These are phyloP conservation scores for Jamesozyma jinghongensis DNA, from an alignment of 805 yeast species.

Conservation along the genomic window DNA sequence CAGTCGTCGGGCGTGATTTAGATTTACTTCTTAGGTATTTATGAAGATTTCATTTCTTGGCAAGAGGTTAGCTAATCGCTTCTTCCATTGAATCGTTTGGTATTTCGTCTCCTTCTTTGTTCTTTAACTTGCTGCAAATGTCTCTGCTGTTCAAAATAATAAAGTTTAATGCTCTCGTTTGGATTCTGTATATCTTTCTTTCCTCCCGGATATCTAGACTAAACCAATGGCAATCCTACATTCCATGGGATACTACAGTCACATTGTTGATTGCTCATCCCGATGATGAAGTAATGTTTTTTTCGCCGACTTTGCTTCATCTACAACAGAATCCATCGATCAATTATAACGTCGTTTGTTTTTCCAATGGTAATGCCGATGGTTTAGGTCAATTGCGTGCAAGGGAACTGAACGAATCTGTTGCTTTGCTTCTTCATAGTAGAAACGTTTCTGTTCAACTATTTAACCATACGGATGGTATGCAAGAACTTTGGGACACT, in stretches of 20 bases:
- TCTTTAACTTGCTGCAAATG: too few relatives aligned
- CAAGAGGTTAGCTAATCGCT: too few relatives aligned
- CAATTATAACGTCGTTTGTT: conserved; percentile 49
- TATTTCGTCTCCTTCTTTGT: too few relatives aligned
- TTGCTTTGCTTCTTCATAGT: conserved; percentile 14
- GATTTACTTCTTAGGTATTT: too few relatives aligned
- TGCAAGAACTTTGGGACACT: conserved; percentile 55
- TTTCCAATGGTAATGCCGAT: conserved; percentile 69
- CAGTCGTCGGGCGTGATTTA: too few relatives aligned
- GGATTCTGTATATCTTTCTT: conserved; percentile 6
- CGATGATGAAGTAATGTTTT: conserved; percentile 97
- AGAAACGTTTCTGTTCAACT: conserved; percentile 16
- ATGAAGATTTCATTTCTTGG: too few relatives aligned
- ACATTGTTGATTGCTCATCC: conserved; percentile 83
- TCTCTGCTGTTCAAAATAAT: conserved; percentile 6
- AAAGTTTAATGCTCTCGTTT: conserved; percentile 4
- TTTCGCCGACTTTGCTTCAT: conserved; percentile 50
- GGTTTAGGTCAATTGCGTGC: conserved; percentile 60
- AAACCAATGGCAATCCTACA: too few relatives aligned
- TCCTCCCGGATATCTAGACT: conserved; percentile 2
- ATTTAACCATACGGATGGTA: conserved; percentile 53
- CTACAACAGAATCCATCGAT: conserved; percentile 10
- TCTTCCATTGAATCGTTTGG: too few relatives aligned
- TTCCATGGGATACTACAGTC: not conserved
- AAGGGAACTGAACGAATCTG: conserved; percentile 41